Conservation (phyloP, 371 early-diverging fungal species). For the Lichtheimia hyalospora region DNA sequence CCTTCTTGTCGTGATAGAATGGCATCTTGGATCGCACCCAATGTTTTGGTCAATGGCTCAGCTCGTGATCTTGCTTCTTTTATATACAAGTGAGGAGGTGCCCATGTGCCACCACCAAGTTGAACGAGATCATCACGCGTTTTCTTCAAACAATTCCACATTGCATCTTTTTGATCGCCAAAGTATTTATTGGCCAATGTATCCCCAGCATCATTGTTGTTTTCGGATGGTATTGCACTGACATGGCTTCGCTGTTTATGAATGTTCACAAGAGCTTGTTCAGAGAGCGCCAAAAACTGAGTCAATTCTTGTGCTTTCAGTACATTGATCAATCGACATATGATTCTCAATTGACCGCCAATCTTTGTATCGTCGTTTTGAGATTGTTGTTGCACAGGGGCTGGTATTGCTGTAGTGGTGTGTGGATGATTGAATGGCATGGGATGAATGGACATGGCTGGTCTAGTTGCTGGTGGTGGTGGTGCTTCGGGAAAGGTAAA, state of each 20-base stretch:
- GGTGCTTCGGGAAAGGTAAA: slow-evolving; percentile 17
- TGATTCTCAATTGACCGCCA: slow-evolving; percentile 21
- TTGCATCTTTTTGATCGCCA: slow-evolving; percentile 1
- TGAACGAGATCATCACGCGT: slow-evolving; percentile 12
- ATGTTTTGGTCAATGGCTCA: slow-evolving; percentile 5
- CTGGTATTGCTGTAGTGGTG: not conserved
- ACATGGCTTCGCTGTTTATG: not conserved
- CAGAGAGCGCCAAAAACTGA: slow-evolving; percentile 16
- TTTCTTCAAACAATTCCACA: slow-evolving; percentile 7
- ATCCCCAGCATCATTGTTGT: not conserved
- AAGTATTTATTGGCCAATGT: slow-evolving; percentile 6
- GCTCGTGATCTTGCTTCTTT: slow-evolving; percentile 1
- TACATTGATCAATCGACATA: slow-evolving; percentile 26
- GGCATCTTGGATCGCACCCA: slow-evolving; percentile 11
- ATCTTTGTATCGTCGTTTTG: slow-evolving; percentile 7
- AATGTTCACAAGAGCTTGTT: slow-evolving; percentile 8
- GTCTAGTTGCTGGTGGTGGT: not conserved
- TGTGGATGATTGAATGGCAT: not conserved
- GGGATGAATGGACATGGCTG: not conserved
- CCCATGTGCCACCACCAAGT: slow-evolving; percentile 24
- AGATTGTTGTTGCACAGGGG: slow-evolving; percentile 4
- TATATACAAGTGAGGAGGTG: slow-evolving; percentile 18
- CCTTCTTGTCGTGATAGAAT: not conserved
- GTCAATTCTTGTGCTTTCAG: slow-evolving; percentile 19
- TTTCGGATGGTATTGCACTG: not conserved